Evolutionary conservation across 192 early-diverging fungal species (phyloP), one percentile per base, ranked within the genome.

Genomic region (Coemansia sp.): DNA sequence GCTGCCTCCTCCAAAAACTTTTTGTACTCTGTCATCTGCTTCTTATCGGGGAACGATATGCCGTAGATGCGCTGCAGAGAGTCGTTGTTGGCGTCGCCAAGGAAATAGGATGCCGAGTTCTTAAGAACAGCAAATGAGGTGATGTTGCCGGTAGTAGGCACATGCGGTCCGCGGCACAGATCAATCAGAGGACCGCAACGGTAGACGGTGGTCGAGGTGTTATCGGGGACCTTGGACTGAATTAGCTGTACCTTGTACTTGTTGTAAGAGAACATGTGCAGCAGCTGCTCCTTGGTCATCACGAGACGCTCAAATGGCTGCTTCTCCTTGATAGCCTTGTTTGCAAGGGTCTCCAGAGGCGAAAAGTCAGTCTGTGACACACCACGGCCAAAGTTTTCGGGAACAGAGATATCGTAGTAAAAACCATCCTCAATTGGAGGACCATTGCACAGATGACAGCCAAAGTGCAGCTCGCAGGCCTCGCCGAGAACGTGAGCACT

Each of bases 191-290:
- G 92, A 50, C 97, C 97, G 71, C 96, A 98, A 36, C 97, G 93
- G 85, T 99, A 99, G 59, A 99, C 97, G 14, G 96, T 98, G 71
- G 93, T 94, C 42, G 90, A 91, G 42, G 94, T 94, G 54, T 90
- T 90, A 70, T 99, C 96, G 5, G 92, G 91, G 61, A 97, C 91
- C 73, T 92, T 94, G 57, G 87, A 84, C 49, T 95, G 84, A 82
- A 99, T 98, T 69, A 99, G 85, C 64, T 96, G 90, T 32, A 91
- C 86, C 86, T 99, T 99, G 88, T 97, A 99, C 76, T 90, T 92
- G 88, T 98, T 99, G 86, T 96, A 88, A 84, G 91, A 89, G 86
- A 99, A 99, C 96, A 99, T 98, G 74, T 94, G 90, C 66, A 99
- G 77, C 50, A 99, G 85, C 54, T 95, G 66, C 67, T 89, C 92